Evolutionary conservation across 768 basidiomycete species (phyloP).

Genomic region (Phylloporus sp.): DNA sequence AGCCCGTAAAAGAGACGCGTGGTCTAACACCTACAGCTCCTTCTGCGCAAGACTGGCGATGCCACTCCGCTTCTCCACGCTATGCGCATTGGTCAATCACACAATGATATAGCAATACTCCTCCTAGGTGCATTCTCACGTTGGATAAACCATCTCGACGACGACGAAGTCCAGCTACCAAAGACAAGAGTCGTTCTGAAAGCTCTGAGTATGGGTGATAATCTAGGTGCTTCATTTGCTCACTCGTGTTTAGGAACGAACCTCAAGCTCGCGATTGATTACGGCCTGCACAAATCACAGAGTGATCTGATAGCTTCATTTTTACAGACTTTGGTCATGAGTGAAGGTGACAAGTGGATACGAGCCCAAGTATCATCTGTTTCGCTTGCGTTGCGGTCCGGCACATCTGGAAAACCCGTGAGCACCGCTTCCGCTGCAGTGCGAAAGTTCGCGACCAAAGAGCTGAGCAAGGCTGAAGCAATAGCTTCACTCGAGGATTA

Average conservation of each 20-base stretch:
- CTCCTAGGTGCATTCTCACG: conserved; percentile 88
- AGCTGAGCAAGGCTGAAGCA: conserved; percentile 70
- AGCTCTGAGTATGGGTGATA: conserved; percentile 65
- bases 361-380: conserved; percentile 63
- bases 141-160: conserved; percentile 85
- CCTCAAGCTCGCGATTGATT: conserved; percentile 89
- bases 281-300: conserved; percentile 75
- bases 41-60: conserved; percentile 82
- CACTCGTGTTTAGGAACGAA: conserved; percentile 68
- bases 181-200: conserved; percentile 71
- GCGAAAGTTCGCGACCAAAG: conserved; percentile 80
- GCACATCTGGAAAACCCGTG: conserved; percentile 71
- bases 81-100: conserved; percentile 71
- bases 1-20: background rate
- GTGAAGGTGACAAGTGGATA: conserved; percentile 93
- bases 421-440: conserved; percentile 71
- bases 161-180: conserved; percentile 67
- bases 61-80: conserved; percentile 90
- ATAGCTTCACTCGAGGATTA: conserved; percentile 90
- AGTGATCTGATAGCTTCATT: conserved; percentile 88
- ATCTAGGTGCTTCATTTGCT: conserved; percentile 73
- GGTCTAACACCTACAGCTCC: conserved; percentile 42
- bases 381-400: conserved; percentile 64
- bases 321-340: conserved; percentile 94
- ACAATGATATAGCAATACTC: conserved; percentile 81